Percentiles rank a stretch among this genome's conserved stretches.
phyloP scores from a whole-genome alignment of 177 flowering plant species.

The Tripterygium wilfordii region DNA sequence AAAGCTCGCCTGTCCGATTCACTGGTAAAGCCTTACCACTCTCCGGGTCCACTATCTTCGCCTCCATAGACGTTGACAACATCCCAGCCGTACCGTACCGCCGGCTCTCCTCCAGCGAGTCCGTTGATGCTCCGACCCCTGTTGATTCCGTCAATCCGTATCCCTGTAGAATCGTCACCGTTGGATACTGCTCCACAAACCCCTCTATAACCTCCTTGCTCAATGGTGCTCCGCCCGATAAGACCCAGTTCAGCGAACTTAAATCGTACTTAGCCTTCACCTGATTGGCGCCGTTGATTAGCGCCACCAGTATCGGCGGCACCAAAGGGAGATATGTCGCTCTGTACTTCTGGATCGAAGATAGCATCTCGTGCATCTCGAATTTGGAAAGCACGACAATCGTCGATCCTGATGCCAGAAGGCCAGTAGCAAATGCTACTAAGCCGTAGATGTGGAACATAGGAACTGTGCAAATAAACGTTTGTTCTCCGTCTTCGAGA shows the following conservation, averaged over 20 bases:
- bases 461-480: conserved; percentile 77
- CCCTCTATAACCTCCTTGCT: conserved; percentile 88
- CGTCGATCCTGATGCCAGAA: conserved; percentile 68
- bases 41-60: conserved; percentile 78
- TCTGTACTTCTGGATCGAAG: conserved; percentile 44
- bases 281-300: conserved; percentile 49
- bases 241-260: conserved; percentile 37
- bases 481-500: conserved; percentile 29
- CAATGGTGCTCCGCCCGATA: conserved; percentile 88
- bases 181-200: conserved; percentile 62
- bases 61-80: conserved; percentile 68
- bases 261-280: conserved; percentile 46
- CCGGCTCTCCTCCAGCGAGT: conserved; percentile 78
- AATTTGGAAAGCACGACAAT: conserved; percentile 66
- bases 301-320: conserved; percentile 80
- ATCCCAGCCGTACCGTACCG: conserved; percentile 87
- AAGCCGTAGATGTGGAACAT: conserved; percentile 95
- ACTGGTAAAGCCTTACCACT: conserved; percentile 46
- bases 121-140: conserved; percentile 88
- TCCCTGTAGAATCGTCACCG: conserved; percentile 68
- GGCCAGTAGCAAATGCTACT: conserved; percentile 61
- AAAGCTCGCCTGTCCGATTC: conserved; percentile 79
- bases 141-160: conserved; percentile 91
- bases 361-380: conserved; percentile 71
- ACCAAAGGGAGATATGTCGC: conserved; percentile 71